A percentile compares a stretch with the other conserved stretches of the same genome.
These are phyloP conservation scores for Ilyonectria sp. DNA, from an alignment of 2,329 filamentous ascomycete species.

Conservation along the genomic window DNA sequence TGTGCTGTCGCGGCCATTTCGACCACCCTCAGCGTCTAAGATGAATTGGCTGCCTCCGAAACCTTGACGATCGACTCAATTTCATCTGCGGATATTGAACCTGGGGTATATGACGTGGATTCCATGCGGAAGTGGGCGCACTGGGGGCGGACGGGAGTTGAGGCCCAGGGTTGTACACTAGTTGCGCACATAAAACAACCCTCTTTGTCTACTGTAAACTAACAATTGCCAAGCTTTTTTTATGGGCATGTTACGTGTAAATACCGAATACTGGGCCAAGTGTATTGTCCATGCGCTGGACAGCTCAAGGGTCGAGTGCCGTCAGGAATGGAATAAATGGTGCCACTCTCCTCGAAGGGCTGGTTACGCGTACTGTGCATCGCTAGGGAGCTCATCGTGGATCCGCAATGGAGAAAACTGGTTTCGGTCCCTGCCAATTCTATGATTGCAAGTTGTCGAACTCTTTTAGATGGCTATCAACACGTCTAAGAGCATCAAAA, in stretches of 20 bases:
- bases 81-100: not conserved
- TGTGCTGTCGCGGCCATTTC: constrained; percentile 51
- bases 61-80: not conserved
- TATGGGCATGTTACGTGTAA: not conserved
- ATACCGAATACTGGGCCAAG: not conserved
- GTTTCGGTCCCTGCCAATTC: not conserved
- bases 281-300: not conserved
- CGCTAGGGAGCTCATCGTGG: not conserved
- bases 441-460: not conserved
- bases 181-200: not conserved
- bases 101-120: constrained; percentile 6
- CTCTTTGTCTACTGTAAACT: not conserved
- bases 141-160: not conserved
- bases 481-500: not conserved
- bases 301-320: not conserved
- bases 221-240: not conserved
- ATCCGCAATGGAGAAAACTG: not conserved
- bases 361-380: not conserved
- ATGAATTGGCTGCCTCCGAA: not conserved
- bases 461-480: not conserved
- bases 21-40: constrained; percentile 41
- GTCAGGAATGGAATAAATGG: not conserved
- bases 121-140: not conserved
- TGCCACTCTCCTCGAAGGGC: constrained; percentile 1
- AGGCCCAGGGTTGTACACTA: not conserved